Evolutionary conservation across 176 grass and related monocot genomes (phyloP).

Genomic region (Thalia dealbata): DNA sequence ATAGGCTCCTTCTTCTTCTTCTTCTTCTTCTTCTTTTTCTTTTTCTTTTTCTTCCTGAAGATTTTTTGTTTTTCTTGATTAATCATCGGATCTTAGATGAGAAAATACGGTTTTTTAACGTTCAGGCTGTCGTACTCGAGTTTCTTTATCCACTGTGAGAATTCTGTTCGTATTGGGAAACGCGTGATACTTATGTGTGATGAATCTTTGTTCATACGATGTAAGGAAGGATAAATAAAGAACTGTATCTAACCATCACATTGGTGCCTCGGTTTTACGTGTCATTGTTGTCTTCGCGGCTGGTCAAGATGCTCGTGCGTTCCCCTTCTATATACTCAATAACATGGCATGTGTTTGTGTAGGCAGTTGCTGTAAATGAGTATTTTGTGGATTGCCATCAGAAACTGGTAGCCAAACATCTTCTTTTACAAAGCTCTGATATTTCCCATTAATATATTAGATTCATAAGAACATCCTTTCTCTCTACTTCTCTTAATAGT

Average conservation of each 20-base stretch:
- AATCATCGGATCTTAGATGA: background rate
- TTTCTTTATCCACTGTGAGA: background rate
- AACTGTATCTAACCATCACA: background rate
- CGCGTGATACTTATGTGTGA: background rate
- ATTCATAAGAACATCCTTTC: too few relatives aligned
- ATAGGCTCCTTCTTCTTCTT: background rate
- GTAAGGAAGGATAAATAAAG: background rate
- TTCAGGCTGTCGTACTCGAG: background rate
- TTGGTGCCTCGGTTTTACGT: background rate
- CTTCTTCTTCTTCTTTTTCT: background rate
- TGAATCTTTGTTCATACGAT: background rate
- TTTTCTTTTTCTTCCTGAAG: background rate
- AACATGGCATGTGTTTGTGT: too few relatives aligned
- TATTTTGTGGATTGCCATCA: too few relatives aligned
- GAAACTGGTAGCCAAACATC: too few relatives aligned
- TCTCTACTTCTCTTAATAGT: too few relatives aligned
- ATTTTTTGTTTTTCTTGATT: background rate
- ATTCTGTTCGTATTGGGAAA: background rate
- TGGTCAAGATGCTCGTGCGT: too few relatives aligned
- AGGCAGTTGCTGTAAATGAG: too few relatives aligned
- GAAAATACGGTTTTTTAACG: background rate
- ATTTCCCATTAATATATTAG: too few relatives aligned
- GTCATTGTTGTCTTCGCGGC: background rate
- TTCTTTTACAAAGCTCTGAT: too few relatives aligned
- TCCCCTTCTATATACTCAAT: too few relatives aligned